Evolutionary conservation across 2,329 filamentous ascomycete species (phyloP).

Genomic region (Fusarium anthophilum): DNA sequence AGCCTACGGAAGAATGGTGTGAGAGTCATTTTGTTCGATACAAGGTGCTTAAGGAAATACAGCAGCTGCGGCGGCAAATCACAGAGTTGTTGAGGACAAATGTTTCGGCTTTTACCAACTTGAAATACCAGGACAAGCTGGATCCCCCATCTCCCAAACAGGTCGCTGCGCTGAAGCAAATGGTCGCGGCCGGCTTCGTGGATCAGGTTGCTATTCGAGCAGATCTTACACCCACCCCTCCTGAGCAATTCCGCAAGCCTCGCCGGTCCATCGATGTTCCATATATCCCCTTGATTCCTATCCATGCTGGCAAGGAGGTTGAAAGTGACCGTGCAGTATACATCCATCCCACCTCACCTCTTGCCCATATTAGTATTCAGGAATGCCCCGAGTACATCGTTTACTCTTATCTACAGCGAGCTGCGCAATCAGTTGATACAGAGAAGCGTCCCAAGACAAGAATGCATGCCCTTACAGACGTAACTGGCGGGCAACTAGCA

Average conservation of each 20-base stretch:
- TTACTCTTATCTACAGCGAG: constrained; percentile 85
- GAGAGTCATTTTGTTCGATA: constrained; percentile 83
- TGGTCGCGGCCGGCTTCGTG: constrained; percentile 90
- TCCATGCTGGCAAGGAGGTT: constrained; percentile 55
- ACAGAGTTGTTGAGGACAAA: constrained; percentile 81
- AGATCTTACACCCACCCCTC: constrained; percentile 80
- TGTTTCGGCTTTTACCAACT: constrained; percentile 71
- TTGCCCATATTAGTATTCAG: constrained; percentile 73
- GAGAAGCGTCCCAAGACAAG: constrained; percentile 76
- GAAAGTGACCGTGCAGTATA: constrained; percentile 76
- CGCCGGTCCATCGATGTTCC: constrained; percentile 91
- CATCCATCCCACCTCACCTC: constrained; percentile 84
- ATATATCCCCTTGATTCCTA: constrained; percentile 84
- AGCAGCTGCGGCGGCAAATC: constrained; percentile 84
- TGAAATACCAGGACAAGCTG: constrained; percentile 64
- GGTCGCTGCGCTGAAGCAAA: constrained; percentile 85
- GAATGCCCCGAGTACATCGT: constrained; percentile 89
- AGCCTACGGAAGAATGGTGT: constrained; percentile 78
- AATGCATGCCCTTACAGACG: constrained; percentile 87
- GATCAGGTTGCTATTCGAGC: constrained; percentile 94
- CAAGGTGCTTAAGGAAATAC: constrained; percentile 88
- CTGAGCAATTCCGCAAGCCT: constrained; percentile 73
- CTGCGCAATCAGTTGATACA: constrained; percentile 59
- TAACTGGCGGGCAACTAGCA: constrained; percentile 79
- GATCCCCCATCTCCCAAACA: constrained; percentile 71